A percentile compares a stretch with the other conserved stretches of the same genome.
Conservation (phyloP, 176 grass and related monocot species). For the Typha latifolia region DNA sequence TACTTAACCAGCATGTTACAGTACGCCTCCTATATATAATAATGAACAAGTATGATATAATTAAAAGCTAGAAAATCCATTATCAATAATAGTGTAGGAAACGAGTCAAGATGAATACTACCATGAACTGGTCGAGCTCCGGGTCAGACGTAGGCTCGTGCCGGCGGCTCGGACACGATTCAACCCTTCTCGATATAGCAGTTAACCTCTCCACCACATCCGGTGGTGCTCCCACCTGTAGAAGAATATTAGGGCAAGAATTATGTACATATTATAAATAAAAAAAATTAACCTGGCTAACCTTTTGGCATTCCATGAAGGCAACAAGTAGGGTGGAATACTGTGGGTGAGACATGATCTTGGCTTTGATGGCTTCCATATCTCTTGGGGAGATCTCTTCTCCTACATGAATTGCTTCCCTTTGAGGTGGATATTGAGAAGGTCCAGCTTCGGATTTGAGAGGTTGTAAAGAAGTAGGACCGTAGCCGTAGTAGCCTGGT, state of each 20-base stretch:
- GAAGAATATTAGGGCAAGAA: not conserved
- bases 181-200: conserved; percentile 26
- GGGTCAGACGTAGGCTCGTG: conserved; percentile 37
- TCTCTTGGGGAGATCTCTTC: conserved; percentile 17
- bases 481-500: not conserved
- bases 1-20: conserved; percentile 66
- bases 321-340: conserved; percentile 53
- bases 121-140: conserved; percentile 97
- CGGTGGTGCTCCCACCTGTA: conserved; percentile 34
- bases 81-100: too few species aligned
- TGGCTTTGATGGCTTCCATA: conserved; percentile 41
- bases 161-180: conserved; percentile 14
- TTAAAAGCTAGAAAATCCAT: not conserved
- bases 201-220: conserved; percentile 46
- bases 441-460: too few species aligned
- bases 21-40: conserved; percentile 53
- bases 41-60: too few species aligned
- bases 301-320: conserved; percentile 89
- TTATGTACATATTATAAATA: conserved; percentile 5
- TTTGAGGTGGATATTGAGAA: too few species aligned
- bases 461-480: conserved; percentile 4
- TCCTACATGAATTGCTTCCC: too few species aligned
- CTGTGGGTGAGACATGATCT: conserved; percentile 88
- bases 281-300: not conserved
- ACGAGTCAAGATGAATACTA: not conserved